Conservation (phyloP, 495 filamentous ascomycete genomes). For the Annulohypoxylon stygium region DNA sequence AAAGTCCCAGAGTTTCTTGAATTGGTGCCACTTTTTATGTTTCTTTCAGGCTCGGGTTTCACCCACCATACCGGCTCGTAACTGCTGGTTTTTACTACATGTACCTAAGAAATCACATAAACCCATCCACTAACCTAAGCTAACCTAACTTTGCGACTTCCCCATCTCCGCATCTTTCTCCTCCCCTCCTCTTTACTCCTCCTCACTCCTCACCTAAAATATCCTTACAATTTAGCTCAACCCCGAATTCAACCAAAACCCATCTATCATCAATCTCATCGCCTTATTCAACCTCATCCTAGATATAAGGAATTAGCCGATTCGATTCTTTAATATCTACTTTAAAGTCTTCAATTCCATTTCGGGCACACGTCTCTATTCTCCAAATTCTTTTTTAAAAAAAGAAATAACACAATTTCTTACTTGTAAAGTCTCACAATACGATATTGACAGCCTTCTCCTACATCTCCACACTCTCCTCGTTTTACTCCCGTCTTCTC, state of each 20-base stretch:
- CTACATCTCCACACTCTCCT: conserved; percentile 43
- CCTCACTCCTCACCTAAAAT: conserved; percentile 43
- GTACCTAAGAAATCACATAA: conserved; percentile 4
- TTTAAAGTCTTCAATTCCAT: neutral
- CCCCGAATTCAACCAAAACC: conserved; percentile 42
- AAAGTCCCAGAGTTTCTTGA: conserved; percentile 36
- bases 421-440: conserved; percentile 33
- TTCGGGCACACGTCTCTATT: neutral
- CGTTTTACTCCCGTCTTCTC: conserved; percentile 37
- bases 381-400: neutral
- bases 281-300: conserved; percentile 13
- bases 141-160: conserved; percentile 36
- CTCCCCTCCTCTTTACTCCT: conserved; percentile 39
- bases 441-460: conserved; percentile 30
- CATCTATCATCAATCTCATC: conserved; percentile 36
- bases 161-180: conserved; percentile 50
- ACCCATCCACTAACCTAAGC: conserved; percentile 18
- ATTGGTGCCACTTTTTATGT: conserved; percentile 42
- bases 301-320: conserved; percentile 4
- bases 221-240: conserved; percentile 37
- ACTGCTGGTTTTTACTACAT: conserved; percentile 22
- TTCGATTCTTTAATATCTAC: conserved; percentile 1
- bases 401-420: conserved; percentile 10
- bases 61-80: conserved; percentile 29
- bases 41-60: conserved; percentile 41